Evolutionary conservation across 2,329 filamentous ascomycete species (phyloP).

Genomic region (Sclerotiophoma versabilis): DNA sequence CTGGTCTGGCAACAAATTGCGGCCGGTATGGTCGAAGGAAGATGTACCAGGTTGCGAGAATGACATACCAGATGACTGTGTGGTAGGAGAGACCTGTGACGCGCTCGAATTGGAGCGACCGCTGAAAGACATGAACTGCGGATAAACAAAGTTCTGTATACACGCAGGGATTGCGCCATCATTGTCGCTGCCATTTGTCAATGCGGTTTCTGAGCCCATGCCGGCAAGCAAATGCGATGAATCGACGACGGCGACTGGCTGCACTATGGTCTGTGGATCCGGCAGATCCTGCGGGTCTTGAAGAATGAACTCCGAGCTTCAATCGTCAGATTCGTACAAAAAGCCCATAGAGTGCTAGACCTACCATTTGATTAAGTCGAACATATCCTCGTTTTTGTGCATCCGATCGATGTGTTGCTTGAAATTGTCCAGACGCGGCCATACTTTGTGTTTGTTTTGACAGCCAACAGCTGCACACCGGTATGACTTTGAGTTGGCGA

Average conservation of each 20-base stretch:
- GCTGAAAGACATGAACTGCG: background rate
- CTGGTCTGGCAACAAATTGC: background rate
- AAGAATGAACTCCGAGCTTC: constrained; percentile 34
- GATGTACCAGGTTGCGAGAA: background rate
- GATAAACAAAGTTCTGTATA: background rate
- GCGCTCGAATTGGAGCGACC: background rate
- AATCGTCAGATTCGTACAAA: constrained; percentile 19
- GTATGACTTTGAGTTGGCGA: constrained; percentile 56
- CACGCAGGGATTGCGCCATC: background rate
- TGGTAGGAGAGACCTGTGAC: background rate
- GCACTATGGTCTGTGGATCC: too few species aligned
- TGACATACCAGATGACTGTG: background rate
- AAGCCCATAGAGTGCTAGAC: background rate
- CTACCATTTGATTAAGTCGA: constrained; percentile 58
- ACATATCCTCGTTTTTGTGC: constrained; percentile 61
- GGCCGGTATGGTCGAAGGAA: background rate
- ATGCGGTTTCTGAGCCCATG: too few species aligned
- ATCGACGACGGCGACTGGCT: constrained; percentile 20
- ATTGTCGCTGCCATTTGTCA: too few species aligned
- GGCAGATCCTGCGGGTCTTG: constrained; percentile 12
- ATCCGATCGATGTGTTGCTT: constrained; percentile 76
- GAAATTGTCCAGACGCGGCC: constrained; percentile 88
- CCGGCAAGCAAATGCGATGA: constrained; percentile 37
- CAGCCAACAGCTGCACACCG: constrained; percentile 67
- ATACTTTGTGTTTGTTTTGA: constrained; percentile 69